Base-by-base conservation (phyloP, 768 basidiomycete genomes). In the Phlebiopsis gigantea region DNA sequence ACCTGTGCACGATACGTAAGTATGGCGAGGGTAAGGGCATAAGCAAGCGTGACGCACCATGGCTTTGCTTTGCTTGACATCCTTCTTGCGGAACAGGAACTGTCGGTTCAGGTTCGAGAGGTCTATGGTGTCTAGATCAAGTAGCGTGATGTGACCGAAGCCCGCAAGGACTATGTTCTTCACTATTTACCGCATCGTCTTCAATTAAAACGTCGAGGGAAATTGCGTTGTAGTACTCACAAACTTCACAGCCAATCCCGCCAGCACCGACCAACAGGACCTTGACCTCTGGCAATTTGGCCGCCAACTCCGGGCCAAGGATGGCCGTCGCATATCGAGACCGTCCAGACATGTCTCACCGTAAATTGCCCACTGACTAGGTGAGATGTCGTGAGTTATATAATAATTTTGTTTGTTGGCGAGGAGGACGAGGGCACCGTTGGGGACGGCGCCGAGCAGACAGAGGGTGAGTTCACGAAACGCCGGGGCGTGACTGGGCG, bases 121-220 rank as follows among this genome's bases (percentile, higher is more conserved):
- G 77, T 99, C 96, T 69, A 99, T 99, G 19, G 96, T 99, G 72
- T 99, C 96, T 61, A 99, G 79, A 73, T 99, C 96, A 57, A 99
- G 79, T 49, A 97, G 80, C 0, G 93, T 93, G 60, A 97, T 96
- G 67, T 88, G 79, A 19, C 90, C 90, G 64, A 98, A 98, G 26
- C 95, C 95, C 1, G 92, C 87, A 48, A 97, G 75, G 14, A 96
- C 93, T 45, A 98, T 78, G 68, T 98, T 98, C 76, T 99, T 99
- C 64, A 99, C 94, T 97, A 17, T 39, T 3, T 39, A 51, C 41
- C 42, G 22, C 26, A 14, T 28, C 24, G 57, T 26, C 2, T 8
- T 19, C 42, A 15, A 22, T 10, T 34, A 22, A 19, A 30, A 9
- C 12, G 22, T 4, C 17, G 5, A 19, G 26, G 9, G 21, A 17